These are phyloP conservation scores for Tricholomella constricta DNA, from an alignment of 768 basidiomycete genomes.

Conservation along the genomic window DNA sequence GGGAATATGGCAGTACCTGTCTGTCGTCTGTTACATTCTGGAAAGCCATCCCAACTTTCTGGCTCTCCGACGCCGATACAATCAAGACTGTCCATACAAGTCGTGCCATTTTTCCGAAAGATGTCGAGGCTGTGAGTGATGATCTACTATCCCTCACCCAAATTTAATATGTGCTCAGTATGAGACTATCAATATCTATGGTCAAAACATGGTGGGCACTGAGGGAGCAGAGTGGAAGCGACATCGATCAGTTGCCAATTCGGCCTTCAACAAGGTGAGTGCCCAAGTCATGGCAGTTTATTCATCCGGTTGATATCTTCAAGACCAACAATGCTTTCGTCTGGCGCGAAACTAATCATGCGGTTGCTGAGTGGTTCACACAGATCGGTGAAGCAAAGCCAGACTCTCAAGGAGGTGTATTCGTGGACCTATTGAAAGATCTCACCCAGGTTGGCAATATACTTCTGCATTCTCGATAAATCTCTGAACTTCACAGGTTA, in stretches of 20 bases:
- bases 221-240: constrained; percentile 51
- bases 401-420: background rate
- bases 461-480: background rate
- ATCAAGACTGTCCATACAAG: constrained; percentile 36
- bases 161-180: constrained; percentile 26
- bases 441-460: constrained; percentile 25
- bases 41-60: constrained; percentile 33
- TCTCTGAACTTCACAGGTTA: too few relatives aligned
- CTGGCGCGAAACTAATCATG: constrained; percentile 45
- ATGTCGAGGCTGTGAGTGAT: constrained; percentile 34
- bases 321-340: constrained; percentile 51
- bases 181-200: constrained; percentile 46
- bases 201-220: constrained; percentile 42
- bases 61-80: constrained; percentile 46
- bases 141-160: background rate
- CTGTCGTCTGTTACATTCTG: constrained; percentile 37
- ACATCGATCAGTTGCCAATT: constrained; percentile 44
- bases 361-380: constrained; percentile 44
- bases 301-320: background rate
- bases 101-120: constrained; percentile 40
- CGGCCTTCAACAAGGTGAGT: constrained; percentile 52
- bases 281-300: too few relatives aligned
- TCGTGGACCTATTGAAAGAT: constrained; percentile 25
- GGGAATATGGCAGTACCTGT: constrained; percentile 39
- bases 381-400: constrained; percentile 28